Evolutionary conservation across 2,329 filamentous ascomycete species (phyloP), one percentile per base, ranked within the genome.

Genomic region (Arthrobotrys megalospora): DNA sequence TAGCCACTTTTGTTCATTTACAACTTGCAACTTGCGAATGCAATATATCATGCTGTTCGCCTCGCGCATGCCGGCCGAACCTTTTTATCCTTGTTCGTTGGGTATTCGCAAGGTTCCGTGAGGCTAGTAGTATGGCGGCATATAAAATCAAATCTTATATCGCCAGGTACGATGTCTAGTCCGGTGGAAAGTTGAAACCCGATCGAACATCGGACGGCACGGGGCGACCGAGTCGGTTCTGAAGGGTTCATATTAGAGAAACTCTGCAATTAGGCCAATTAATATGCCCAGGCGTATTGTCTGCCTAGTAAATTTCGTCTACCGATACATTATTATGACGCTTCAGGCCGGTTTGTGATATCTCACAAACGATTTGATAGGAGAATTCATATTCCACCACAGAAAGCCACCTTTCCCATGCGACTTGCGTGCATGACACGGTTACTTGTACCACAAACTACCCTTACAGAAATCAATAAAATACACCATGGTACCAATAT

Each of bases 351-450:
- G 14, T 16, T 53, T 36, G 50, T 53, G 50, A 10, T 12, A 53
- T 53, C 34, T 50, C 24, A 28, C 24, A 28, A 11, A 12, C 24
- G 11, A 28, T 8, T 50, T 3, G 6, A 14, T 28, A 3, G 21
- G 8, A 28, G 11, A 36, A 11, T 21, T 38, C 4, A 12, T 53
- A 38, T 58, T 16, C 34, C 28, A 55, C 50, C 28, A 28, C 28
- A 21, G 11, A 36, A 41, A 38, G 52, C 52, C 32, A 58, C 52
- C 6, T 38, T 21, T 41, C 6, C 52, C 52, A 58, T 58, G 32
- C 52, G 52, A 58, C 3, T 38, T 34, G 32, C 52, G 11, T 38
- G 52, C 34, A 14, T 58, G 52, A 58, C 52, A 55, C 52, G n/a
- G n/a, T 32, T 4, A 5, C 4, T 3, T 21, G 52, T 58, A 11